Conservation (phyloP, 148 eudicot genomes). For the Arctostaphylos glauca region DNA sequence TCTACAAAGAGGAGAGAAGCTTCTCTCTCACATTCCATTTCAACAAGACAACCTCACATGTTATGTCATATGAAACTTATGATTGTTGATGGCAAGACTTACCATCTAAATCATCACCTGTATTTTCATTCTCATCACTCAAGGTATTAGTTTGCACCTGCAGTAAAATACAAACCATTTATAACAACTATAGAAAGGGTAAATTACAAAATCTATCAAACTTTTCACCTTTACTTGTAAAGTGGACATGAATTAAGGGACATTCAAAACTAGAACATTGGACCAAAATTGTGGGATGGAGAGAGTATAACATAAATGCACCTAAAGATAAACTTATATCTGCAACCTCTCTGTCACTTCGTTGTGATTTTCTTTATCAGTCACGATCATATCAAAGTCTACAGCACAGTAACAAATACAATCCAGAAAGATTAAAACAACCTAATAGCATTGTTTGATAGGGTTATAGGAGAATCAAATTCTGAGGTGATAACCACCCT, state of each 20-base stretch:
- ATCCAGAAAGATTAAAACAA: not conserved
- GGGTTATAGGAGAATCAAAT: too few species aligned
- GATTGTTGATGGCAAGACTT: not conserved
- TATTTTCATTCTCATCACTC: constrained; percentile 46
- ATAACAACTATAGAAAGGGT: constrained; percentile 9
- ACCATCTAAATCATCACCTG: constrained; percentile 56
- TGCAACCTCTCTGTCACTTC: constrained; percentile 38
- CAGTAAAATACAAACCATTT: constrained; percentile 16
- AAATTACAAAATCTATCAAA: too few species aligned
- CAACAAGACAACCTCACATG: not conserved
- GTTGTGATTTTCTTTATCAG: constrained; percentile 33
- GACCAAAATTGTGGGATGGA: not conserved
- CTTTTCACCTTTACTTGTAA: not conserved
- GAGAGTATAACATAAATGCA: not conserved
- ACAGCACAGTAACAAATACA: not conserved
- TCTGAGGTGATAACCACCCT: too few species aligned
- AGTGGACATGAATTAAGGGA: not conserved
- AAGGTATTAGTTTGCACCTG: constrained; percentile 55
- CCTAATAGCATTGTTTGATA: not conserved
- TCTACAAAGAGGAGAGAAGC: constrained; percentile 24
- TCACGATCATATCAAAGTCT: constrained; percentile 30
- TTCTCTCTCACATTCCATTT: not conserved
- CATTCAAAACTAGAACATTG: too few species aligned
- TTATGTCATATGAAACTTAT: not conserved
- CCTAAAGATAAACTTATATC: constrained; percentile 28